Evolutionary conservation across 257 asterid species (phyloP).

Genomic region (Ilex aquifolium): DNA sequence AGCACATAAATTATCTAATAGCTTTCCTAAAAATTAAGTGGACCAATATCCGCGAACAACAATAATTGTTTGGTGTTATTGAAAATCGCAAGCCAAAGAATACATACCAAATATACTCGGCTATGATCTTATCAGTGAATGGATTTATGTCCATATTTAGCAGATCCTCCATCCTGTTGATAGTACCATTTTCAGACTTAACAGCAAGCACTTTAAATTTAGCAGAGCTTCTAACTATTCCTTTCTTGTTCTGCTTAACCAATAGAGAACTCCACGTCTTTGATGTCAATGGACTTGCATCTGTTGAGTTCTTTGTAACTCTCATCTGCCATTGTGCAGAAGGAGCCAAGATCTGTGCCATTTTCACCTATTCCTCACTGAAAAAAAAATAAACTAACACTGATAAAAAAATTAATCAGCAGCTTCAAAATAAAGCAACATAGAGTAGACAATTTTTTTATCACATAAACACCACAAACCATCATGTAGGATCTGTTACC

Average conservation of each 20-base stretch:
- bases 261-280: constrained; percentile 68
- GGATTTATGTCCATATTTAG: constrained; percentile 85
- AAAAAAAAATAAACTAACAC: constrained; percentile 8
- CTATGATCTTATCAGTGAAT: constrained; percentile 75
- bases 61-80: too few species aligned
- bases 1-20: too few species aligned
- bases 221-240: constrained; percentile 38
- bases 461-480: too few species aligned
- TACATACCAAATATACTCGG: constrained; percentile 84
- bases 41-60: too few species aligned
- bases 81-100: background rate
- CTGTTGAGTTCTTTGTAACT: constrained; percentile 44
- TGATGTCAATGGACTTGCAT: constrained; percentile 43
- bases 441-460: too few species aligned
- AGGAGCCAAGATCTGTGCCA: constrained; percentile 97
- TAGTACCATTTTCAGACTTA: constrained; percentile 49
- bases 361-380: constrained; percentile 34
- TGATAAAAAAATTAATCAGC: constrained; percentile 1
- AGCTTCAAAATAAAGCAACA: too few species aligned
- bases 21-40: too few species aligned
- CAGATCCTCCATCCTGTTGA: constrained; percentile 81
- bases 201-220: constrained; percentile 65
- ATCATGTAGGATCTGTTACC: too few species aligned
- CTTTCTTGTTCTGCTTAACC: constrained; percentile 64
- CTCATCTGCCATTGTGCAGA: constrained; percentile 96